Percentiles rank a stretch among this genome's conserved stretches.
These are phyloP conservation scores for Rhododendron ovatum DNA, from an alignment of 148 eudicot genomes.

Conservation along the genomic window DNA sequence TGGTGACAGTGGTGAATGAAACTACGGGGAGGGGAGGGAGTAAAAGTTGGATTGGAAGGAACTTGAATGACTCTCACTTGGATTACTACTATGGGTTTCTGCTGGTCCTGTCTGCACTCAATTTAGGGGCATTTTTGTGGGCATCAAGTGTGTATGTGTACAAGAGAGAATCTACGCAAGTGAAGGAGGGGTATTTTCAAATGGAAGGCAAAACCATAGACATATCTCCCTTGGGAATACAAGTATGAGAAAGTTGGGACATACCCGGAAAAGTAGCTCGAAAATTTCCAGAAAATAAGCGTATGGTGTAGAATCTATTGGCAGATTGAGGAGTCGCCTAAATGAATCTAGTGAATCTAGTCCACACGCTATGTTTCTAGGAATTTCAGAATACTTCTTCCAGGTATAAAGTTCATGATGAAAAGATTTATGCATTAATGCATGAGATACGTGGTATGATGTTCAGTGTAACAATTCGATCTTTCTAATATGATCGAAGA, in stretches of 20 bases:
- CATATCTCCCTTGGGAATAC: slow-evolving; percentile 29
- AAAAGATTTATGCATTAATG: not conserved
- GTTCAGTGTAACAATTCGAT: not conserved
- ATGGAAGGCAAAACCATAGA: slow-evolving; percentile 41
- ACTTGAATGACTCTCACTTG: slow-evolving; percentile 77
- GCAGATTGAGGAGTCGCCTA: not conserved
- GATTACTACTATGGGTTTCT: slow-evolving; percentile 80
- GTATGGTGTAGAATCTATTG: not conserved
- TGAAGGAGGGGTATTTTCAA: slow-evolving; percentile 26
- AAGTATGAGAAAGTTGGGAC: not conserved
- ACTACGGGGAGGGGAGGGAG: slow-evolving; percentile 48
- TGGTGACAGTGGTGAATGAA: slow-evolving; percentile 71
- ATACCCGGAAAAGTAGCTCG: not conserved
- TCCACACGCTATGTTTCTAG: not conserved
- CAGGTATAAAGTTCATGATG: not conserved
- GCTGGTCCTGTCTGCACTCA: slow-evolving; percentile 43
- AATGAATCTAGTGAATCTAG: not conserved
- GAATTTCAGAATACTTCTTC: not conserved
- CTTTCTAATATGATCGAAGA: not conserved
- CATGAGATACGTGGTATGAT: not conserved
- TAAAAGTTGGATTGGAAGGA: slow-evolving; percentile 80
- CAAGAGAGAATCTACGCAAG: slow-evolving; percentile 38
- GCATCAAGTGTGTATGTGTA: slow-evolving; percentile 64
- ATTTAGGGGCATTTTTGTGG: slow-evolving; percentile 56
- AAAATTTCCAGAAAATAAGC: not conserved